phyloP scores from a whole-genome alignment of 306 rosid genomes.

The Elaeagnus macrophylla region DNA sequence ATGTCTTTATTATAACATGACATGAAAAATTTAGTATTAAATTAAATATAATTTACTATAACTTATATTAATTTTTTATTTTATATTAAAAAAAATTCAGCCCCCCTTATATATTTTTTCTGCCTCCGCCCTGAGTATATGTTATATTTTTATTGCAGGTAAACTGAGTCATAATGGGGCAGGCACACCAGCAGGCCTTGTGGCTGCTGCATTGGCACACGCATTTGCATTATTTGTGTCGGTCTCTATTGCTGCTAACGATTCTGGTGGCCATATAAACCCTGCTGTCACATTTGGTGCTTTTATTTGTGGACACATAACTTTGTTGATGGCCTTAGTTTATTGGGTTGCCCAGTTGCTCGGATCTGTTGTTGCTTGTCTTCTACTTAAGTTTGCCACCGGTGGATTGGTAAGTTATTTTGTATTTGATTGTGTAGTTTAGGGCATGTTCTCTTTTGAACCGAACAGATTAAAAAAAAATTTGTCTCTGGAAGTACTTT shows the following conservation, averaged over 20 bases:
- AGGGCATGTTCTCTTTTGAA: too few relatives aligned
- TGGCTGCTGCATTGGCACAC: conserved; percentile 63
- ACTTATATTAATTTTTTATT: too few relatives aligned
- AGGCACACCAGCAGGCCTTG: conserved; percentile 51
- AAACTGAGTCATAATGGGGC: conserved; percentile 49
- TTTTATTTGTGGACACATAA: conserved; percentile 67
- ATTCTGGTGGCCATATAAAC: conserved; percentile 83
- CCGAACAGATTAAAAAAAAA: too few relatives aligned
- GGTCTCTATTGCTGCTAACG: conserved; percentile 69
- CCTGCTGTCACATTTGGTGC: conserved; percentile 87
- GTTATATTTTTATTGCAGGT: too few relatives aligned
- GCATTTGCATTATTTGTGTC: conserved; percentile 73
- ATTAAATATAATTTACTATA: too few relatives aligned
- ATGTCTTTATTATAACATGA: too few relatives aligned
- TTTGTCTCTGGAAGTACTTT: too few relatives aligned
- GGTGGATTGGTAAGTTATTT: conserved; percentile 38
- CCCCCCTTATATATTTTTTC: too few relatives aligned
- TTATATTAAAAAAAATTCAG: too few relatives aligned
- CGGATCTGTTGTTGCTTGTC: conserved; percentile 72
- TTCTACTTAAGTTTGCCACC: conserved; percentile 65
- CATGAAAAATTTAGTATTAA: too few relatives aligned
- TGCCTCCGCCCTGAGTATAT: too few relatives aligned
- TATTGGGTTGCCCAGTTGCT: conserved; percentile 77
- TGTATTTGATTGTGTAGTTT: too few relatives aligned
- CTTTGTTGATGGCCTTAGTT: conserved; percentile 42